phyloP scores from a whole-genome alignment of 2,329 filamentous ascomycete genomes.

The Ilyonectria mors-panacis region DNA sequence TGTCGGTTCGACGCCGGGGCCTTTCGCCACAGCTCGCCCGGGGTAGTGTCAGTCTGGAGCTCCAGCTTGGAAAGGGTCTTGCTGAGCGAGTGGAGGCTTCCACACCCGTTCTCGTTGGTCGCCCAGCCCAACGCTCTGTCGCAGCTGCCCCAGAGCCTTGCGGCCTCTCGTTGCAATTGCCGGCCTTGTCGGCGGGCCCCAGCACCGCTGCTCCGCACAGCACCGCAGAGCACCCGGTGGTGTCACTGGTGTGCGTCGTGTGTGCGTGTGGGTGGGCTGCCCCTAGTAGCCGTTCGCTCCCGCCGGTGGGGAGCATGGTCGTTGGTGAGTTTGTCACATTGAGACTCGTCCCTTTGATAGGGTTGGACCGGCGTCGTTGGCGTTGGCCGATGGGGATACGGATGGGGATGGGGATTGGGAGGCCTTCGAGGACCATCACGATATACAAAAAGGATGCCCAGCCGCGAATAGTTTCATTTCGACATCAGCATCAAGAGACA shows the following conservation, averaged over 20 bases:
- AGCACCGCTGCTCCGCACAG: neutral
- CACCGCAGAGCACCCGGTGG: neutral
- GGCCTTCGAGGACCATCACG: conserved; percentile 47
- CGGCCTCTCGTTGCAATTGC: conserved; percentile 34
- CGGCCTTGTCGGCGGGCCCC: conserved; percentile 20
- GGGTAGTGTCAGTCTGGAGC: conserved; percentile 37
- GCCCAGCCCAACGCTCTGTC: conserved; percentile 33
- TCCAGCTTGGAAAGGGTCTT: conserved; percentile 46
- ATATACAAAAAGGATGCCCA: conserved; percentile 51
- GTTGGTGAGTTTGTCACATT: conserved; percentile 38
- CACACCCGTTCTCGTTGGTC: conserved; percentile 38
- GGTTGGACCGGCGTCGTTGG: conserved; percentile 26
- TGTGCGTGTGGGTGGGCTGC: conserved; percentile 30
- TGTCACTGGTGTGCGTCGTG: conserved; percentile 18
- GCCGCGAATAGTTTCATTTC: conserved; percentile 33
- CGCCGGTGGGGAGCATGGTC: conserved; percentile 41
- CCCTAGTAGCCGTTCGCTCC: conserved; percentile 49
- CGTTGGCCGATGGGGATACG: conserved; percentile 36
- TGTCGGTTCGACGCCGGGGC: conserved; percentile 39
- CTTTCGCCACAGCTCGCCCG: conserved; percentile 48
- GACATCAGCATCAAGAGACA: conserved; percentile 44
- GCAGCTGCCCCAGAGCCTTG: conserved; percentile 37
- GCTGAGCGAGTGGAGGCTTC: conserved; percentile 42
- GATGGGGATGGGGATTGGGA: conserved; percentile 42
- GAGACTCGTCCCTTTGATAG: conserved; percentile 42